Conservation (phyloP, 768 basidiomycete species). For the Cystobasidium onofrii region DNA sequence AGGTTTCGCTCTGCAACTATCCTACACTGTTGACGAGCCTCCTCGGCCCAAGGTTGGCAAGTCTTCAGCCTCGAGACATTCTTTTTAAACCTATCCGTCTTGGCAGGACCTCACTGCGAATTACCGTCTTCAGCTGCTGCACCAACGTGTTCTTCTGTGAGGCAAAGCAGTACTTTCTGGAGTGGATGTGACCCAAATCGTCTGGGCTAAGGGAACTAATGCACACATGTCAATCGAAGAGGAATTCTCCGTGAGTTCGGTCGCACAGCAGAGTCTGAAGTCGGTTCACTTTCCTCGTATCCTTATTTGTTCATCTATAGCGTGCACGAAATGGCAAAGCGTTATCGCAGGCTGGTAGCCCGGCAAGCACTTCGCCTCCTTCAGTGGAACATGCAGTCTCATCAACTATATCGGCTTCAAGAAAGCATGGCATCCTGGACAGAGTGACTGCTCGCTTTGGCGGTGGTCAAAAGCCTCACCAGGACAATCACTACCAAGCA, state of each 20-base stretch:
- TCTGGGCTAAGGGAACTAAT: constrained; percentile 11
- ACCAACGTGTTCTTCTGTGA: constrained; percentile 7
- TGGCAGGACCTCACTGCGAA: no score
- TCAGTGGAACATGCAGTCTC: neutral
- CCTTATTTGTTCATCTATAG: no score
- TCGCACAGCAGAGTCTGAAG: no score
- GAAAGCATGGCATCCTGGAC: constrained; percentile 7
- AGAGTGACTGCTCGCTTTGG: neutral
- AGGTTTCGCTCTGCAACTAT: no score
- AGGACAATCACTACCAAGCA: neutral
- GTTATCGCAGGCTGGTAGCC: neutral
- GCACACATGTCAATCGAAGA: constrained; percentile 5
- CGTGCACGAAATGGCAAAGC: neutral
- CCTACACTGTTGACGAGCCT: no score
- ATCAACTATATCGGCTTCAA: neutral
- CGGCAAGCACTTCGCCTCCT: neutral
- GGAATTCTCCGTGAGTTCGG: constrained; percentile 4
- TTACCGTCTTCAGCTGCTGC: neutral
- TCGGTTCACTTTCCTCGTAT: no score
- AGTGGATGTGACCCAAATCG: constrained; percentile 3
- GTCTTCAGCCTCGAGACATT: no score
- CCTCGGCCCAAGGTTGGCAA: no score
- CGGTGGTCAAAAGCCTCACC: neutral
- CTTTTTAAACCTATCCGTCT: no score
- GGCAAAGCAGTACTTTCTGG: neutral